A percentile compares a stretch with the other conserved stretches of the same genome.
Conservation (phyloP, 805 yeast genomes). For the Saturnispora kantuleensis region DNA sequence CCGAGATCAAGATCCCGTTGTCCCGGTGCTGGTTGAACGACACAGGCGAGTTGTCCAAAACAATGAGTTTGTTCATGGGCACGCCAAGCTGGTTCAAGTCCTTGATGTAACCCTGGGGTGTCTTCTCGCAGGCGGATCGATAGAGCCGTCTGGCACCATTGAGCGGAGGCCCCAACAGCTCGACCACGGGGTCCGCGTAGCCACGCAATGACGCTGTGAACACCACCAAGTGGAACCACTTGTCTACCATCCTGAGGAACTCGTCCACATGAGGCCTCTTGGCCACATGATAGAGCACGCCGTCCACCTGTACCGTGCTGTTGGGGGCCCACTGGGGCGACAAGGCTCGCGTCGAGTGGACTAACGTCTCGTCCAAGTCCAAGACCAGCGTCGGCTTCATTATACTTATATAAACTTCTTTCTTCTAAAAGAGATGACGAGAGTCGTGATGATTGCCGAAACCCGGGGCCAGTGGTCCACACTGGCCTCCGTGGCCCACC, state of each 20-base stretch:
- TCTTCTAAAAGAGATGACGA: conserved; percentile 21
- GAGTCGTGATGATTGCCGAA: not conserved
- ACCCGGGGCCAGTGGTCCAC: conserved; percentile 6
- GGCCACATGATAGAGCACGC: conserved; percentile 65
- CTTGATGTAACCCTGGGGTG: conserved; percentile 71
- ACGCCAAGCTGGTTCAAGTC: conserved; percentile 33
- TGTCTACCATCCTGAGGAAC: conserved; percentile 65
- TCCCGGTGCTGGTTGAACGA: conserved; percentile 75
- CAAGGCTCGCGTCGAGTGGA: conserved; percentile 50
- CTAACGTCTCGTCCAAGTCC: conserved; percentile 89
- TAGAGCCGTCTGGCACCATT: conserved; percentile 54
- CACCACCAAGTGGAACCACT: conserved; percentile 83
- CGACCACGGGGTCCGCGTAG: conserved; percentile 95
- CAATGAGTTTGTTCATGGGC: conserved; percentile 40
- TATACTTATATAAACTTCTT: conserved; percentile 27
- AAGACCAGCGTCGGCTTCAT: conserved; percentile 48
- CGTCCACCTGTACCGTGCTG: conserved; percentile 3
- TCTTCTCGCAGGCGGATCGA: conserved; percentile 11
- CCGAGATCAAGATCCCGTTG: conserved; percentile 89
- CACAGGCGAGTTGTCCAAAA: conserved; percentile 89
- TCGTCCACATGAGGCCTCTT: conserved; percentile 88
- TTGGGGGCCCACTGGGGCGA: not conserved
- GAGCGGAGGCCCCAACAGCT: conserved; percentile 33
- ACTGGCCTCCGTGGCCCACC: not conserved
- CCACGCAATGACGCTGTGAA: conserved; percentile 93